A percentile compares a stretch with the other conserved stretches of the same genome.
Conservation (phyloP, 2,329 filamentous ascomycete species). For the Knufia petricola region DNA sequence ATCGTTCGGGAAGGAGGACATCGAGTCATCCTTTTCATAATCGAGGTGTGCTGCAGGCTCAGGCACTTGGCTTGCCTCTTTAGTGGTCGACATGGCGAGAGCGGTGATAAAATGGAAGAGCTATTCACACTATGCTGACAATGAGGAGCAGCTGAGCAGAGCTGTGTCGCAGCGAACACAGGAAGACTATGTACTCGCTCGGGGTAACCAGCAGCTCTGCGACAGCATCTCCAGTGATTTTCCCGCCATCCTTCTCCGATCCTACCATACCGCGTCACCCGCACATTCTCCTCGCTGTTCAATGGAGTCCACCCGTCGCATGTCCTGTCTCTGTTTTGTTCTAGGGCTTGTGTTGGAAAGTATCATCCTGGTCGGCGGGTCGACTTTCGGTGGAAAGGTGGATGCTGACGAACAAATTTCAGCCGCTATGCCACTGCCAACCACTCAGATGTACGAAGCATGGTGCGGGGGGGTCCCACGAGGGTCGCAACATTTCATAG, state of each 20-base stretch:
- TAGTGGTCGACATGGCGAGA: not conserved
- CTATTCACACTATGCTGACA: not conserved
- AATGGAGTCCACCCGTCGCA: too few relatives aligned
- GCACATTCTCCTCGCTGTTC: too few relatives aligned
- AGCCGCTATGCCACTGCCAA: too few relatives aligned
- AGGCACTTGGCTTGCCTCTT: not conserved
- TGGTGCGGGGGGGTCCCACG: not conserved
- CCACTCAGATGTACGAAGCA: too few relatives aligned
- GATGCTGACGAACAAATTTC: not conserved
- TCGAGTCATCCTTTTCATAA: conserved; percentile 5
- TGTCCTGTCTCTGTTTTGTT: too few relatives aligned
- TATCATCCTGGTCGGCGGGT: not conserved
- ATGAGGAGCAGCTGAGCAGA: too few relatives aligned
- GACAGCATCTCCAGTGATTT: not conserved
- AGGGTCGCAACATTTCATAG: not conserved
- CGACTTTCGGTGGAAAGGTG: not conserved
- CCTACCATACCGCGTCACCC: too few relatives aligned
- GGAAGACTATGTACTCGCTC: not conserved
- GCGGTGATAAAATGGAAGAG: not conserved
- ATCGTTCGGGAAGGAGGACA: too few relatives aligned
- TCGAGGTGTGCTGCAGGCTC: not conserved
- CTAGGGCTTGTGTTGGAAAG: not conserved
- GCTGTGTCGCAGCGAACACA: not conserved
- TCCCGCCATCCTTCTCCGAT: not conserved
- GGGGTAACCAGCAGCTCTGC: not conserved